A percentile compares a stretch with the other conserved stretches of the same genome.
phyloP scores from a whole-genome alignment of 495 filamentous ascomycete species.

The Annulohypoxylon moriforme region DNA sequence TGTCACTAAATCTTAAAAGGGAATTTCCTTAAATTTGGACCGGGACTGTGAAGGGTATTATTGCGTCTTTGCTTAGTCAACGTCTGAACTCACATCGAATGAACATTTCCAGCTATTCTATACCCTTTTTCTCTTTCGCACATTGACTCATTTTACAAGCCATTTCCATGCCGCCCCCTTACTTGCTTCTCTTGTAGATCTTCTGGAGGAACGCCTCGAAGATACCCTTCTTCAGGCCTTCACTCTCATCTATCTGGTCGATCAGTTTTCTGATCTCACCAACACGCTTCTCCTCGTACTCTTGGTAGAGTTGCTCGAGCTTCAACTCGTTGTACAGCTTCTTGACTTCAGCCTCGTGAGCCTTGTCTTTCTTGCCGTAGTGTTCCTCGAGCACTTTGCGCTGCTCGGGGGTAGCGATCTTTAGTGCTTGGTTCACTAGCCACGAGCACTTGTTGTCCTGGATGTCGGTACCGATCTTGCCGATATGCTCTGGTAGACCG shows the following conservation, averaged over 20 bases:
- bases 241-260: conserved; percentile 79
- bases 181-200: conserved; percentile 98
- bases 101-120: conserved; percentile 13
- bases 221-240: conserved; percentile 87
- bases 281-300: conserved; percentile 89
- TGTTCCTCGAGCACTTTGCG: conserved; percentile 81
- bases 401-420: conserved; percentile 81
- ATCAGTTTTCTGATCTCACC: conserved; percentile 79
- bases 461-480: conserved; percentile 99
- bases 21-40: neutral
- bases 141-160: neutral
- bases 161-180: conserved; percentile 34
- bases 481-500: conserved; percentile 87
- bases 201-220: conserved; percentile 92
- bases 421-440: conserved; percentile 93
- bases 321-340: conserved; percentile 84
- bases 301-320: conserved; percentile 81
- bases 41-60: conserved; percentile 23
- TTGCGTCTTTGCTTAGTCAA: conserved; percentile 23
- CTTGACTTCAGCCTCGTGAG: conserved; percentile 85
- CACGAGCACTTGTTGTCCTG: conserved; percentile 99
- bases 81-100: conserved; percentile 12
- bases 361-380: conserved; percentile 89
- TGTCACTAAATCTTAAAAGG: neutral
- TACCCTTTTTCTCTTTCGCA: conserved; percentile 8